phyloP scores from a whole-genome alignment of 2,329 filamentous ascomycete genomes.

The Zymoseptoria pseudotritici region DNA sequence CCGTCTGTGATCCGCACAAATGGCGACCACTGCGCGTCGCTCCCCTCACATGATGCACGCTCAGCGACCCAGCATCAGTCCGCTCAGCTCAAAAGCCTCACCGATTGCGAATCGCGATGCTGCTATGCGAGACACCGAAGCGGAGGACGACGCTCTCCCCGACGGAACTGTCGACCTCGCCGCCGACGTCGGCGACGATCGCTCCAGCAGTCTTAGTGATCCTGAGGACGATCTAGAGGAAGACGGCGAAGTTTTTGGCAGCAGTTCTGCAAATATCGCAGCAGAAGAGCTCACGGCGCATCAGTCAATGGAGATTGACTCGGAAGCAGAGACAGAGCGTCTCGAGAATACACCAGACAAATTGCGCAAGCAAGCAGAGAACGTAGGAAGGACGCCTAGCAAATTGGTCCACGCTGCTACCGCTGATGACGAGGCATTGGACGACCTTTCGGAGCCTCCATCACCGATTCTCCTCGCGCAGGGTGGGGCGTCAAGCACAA shows the following conservation, averaged over 20 bases:
- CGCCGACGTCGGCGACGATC: slow-evolving; percentile 30
- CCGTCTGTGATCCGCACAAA: neutral
- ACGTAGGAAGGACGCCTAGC: slow-evolving; percentile 64
- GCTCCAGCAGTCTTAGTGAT: slow-evolving; percentile 88
- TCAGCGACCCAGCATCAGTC: slow-evolving; percentile 26
- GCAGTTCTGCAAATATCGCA: slow-evolving; percentile 2
- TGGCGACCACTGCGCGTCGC: neutral
- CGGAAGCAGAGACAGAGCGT: slow-evolving; percentile 90
- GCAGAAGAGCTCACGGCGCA: slow-evolving; percentile 11
- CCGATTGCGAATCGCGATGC: slow-evolving; percentile 19
- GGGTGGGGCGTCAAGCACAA: slow-evolving; percentile 28
- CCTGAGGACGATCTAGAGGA: slow-evolving; percentile 64
- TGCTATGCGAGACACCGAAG: slow-evolving; percentile 2
- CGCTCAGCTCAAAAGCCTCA: slow-evolving; percentile 27
- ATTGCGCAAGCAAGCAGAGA: slow-evolving; percentile 25
- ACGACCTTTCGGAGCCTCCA: slow-evolving; percentile 33
- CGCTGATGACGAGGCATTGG: slow-evolving; percentile 33
- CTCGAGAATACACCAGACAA: slow-evolving; percentile 60
- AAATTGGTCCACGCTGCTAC: slow-evolving; percentile 60
- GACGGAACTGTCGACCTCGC: slow-evolving; percentile 10
- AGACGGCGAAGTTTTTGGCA: slow-evolving; percentile 18
- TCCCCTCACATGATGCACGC: slow-evolving; percentile 16
- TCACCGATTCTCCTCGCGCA: slow-evolving; percentile 24
- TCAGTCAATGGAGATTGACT: slow-evolving; percentile 47
- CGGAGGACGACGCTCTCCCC: neutral